A percentile compares a stretch with the other conserved stretches of the same genome.
Evolutionary conservation across 1,284 basidiomycete species (phyloP).

Genomic region (Phenoliferia sp.): DNA sequence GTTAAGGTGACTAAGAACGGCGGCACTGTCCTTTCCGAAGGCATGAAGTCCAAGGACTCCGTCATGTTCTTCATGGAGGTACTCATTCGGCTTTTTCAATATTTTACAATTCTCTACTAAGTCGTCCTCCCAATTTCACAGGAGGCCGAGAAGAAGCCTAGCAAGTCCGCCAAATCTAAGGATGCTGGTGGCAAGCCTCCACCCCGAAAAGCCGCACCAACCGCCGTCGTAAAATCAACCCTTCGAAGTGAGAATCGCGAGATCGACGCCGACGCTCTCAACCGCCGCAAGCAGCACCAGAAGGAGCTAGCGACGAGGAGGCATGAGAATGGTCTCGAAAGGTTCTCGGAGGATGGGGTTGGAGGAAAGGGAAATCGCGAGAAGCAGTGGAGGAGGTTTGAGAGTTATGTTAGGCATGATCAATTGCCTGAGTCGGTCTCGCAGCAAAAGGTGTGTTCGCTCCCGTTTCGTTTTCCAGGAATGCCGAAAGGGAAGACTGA

Average conservation of each 20-base stretch:
- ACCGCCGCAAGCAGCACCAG: constrained; percentile 82
- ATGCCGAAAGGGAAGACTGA: not conserved
- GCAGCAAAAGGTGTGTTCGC: constrained; percentile 64
- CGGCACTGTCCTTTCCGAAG: constrained; percentile 72
- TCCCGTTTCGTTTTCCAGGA: constrained; percentile 37
- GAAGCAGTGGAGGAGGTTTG: constrained; percentile 91
- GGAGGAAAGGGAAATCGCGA: constrained; percentile 52
- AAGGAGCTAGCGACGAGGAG: constrained; percentile 71
- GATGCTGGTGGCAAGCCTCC: constrained; percentile 37
- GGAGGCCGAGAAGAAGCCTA: constrained; percentile 41
- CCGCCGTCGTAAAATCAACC: constrained; percentile 53
- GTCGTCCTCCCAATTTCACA: not conserved
- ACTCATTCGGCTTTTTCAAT: constrained; percentile 10
- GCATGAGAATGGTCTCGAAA: constrained; percentile 76
- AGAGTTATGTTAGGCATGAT: constrained; percentile 92
- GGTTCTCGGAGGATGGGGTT: constrained; percentile 75
- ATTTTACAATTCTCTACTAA: not conserved
- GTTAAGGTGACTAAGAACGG: constrained; percentile 69
- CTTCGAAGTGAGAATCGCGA: constrained; percentile 73
- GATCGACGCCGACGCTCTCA: constrained; percentile 60
- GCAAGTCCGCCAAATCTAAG: constrained; percentile 56
- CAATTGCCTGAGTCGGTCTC: constrained; percentile 78
- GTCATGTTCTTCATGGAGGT: constrained; percentile 74
- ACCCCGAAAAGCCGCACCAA: constrained; percentile 18
- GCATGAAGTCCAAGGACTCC: constrained; percentile 74